Percentiles rank a stretch among this genome's conserved stretches.
These are phyloP conservation scores for Fragilaria crotonensis DNA, from an alignment of 108 stramenopile genomes.

Conservation along the genomic window DNA sequence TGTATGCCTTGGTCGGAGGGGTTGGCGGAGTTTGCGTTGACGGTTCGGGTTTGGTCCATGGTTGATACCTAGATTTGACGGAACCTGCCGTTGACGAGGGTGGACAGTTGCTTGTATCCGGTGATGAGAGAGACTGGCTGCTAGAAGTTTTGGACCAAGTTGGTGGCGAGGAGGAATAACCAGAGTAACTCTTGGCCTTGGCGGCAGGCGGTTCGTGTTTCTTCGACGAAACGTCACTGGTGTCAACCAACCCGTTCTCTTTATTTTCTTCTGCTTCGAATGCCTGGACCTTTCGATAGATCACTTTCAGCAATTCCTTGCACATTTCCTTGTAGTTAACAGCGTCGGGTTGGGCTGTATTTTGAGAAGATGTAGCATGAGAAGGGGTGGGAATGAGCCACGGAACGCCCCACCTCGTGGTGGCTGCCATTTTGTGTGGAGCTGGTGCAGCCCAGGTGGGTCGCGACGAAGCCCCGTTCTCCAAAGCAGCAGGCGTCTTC, in stretches of 20 bases:
- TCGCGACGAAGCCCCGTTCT: conserved; percentile 36
- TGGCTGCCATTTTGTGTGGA: conserved; percentile 17
- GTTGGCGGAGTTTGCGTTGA: conserved; percentile 26
- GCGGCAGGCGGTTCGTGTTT: conserved; percentile 11
- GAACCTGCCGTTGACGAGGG: conserved; percentile 35
- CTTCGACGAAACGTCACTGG: conserved; percentile 1
- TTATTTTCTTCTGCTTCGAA: conserved; percentile 12
- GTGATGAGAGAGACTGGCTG: conserved; percentile 68
- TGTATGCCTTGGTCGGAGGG: conserved; percentile 48
- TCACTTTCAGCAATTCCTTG: conserved; percentile 21
- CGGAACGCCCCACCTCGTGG: conserved; percentile 47
- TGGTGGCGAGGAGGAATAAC: conserved; percentile 11
- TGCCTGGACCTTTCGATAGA: conserved; percentile 16
- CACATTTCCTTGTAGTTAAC: conserved; percentile 10
- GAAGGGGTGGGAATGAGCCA: conserved; percentile 71
- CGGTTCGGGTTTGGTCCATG: conserved; percentile 17
- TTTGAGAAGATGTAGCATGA: too few species aligned
- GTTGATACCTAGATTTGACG: conserved; percentile 1
- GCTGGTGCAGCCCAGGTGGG: too few species aligned
- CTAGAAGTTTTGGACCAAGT: conserved; percentile 61
- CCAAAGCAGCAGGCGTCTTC: conserved; percentile 39
- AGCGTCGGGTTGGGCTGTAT: too few species aligned
- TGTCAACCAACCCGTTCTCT: conserved; percentile 23
- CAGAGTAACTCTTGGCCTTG: conserved; percentile 14
- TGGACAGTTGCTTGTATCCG: conserved; percentile 32